Percentiles rank a stretch among this genome's conserved stretches.
These are phyloP conservation scores for Lachnellula cervina DNA, from an alignment of 2,329 filamentous ascomycete species.

Conservation along the genomic window DNA sequence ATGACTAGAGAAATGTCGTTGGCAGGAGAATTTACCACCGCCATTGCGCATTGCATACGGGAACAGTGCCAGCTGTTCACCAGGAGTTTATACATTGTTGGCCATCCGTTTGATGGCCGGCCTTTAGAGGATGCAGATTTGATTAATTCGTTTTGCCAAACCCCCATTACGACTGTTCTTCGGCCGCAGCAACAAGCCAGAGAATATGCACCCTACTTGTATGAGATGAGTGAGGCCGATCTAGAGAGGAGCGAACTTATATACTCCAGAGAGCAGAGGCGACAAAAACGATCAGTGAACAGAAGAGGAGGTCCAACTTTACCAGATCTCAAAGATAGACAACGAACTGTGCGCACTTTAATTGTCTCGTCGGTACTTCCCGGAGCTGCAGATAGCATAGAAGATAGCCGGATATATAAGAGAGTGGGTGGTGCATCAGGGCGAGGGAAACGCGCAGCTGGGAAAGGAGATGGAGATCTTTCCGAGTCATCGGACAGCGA, in stretches of 20 bases:
- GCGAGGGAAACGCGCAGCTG: slow-evolving; percentile 51
- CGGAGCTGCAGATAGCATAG: slow-evolving; percentile 72
- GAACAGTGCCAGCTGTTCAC: slow-evolving; percentile 95
- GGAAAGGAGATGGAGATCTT: slow-evolving; percentile 56
- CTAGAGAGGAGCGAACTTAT: slow-evolving; percentile 87
- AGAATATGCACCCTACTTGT: slow-evolving; percentile 89
- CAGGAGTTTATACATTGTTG: slow-evolving; percentile 85
- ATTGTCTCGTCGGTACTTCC: slow-evolving; percentile 90
- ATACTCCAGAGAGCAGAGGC: slow-evolving; percentile 86
- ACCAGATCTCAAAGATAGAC: slow-evolving; percentile 93
- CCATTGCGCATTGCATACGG: slow-evolving; percentile 95
- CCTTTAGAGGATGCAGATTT: slow-evolving; percentile 91
- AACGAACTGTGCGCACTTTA: slow-evolving; percentile 86
- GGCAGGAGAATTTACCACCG: slow-evolving; percentile 92
- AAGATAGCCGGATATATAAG: slow-evolving; percentile 86
- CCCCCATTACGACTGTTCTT: slow-evolving; percentile 78
- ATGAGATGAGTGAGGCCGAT: slow-evolving; percentile 87
- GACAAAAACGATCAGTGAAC: slow-evolving; percentile 94
- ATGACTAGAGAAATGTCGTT: slow-evolving; percentile 89
- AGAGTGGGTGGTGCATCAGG: slow-evolving; percentile 56
- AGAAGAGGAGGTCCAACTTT: slow-evolving; percentile 85
- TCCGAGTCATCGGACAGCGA: slow-evolving; percentile 92
- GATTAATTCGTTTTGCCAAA: slow-evolving; percentile 76
- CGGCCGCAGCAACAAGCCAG: slow-evolving; percentile 88
- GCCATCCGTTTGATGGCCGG: slow-evolving; percentile 90